Conservation (phyloP, 164 flowering plant genomes). For the Platanus orientalis region DNA sequence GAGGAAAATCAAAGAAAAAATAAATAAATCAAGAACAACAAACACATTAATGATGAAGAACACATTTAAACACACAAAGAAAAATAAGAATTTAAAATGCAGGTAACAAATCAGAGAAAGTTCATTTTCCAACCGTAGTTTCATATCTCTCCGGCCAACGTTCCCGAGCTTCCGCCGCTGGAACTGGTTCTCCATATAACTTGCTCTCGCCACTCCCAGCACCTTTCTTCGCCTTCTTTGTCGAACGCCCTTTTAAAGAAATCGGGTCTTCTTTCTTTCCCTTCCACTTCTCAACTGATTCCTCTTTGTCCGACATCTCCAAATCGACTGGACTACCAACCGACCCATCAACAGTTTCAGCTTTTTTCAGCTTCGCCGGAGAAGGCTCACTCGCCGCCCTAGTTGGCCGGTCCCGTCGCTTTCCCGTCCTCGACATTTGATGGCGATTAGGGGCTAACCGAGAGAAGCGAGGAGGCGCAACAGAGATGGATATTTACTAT, state of each 20-base stretch:
- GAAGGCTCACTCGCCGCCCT: no score
- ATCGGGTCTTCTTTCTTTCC: not conserved
- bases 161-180: slow-evolving; percentile 2
- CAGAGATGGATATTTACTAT: no score
- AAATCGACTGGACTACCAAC: no score
- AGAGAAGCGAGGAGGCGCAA: no score
- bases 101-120: no score
- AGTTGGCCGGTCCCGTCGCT: no score
- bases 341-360: no score
- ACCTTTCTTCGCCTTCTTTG: not conserved
- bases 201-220: not conserved
- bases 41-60: no score
- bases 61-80: not conserved
- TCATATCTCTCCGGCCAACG: slow-evolving; percentile 22
- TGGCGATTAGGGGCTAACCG: no score
- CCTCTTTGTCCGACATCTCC: not conserved
- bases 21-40: not conserved
- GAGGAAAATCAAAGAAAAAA: not conserved
- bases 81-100: not conserved
- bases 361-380: no score
- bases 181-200: slow-evolving; percentile 18
- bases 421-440: no score
- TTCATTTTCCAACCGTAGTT: not conserved
- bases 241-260: not conserved
- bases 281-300: not conserved